Evolutionary conservation across 352 stramenopile genomes (phyloP).

Genomic region (Phytophthora aleatoria): DNA sequence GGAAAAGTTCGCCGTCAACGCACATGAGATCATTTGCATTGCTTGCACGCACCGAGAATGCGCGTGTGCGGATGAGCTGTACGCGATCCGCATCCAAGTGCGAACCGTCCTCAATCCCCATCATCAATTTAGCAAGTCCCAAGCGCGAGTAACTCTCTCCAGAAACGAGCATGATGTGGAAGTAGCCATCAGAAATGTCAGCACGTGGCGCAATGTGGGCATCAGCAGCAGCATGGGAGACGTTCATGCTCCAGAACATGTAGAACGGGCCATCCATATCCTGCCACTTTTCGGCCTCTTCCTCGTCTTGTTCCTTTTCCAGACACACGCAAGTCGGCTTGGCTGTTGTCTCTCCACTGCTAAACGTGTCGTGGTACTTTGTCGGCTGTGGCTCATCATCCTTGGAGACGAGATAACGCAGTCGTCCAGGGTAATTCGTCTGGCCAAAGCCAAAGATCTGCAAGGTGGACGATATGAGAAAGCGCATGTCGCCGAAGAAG

Average conservation of each 20-base stretch:
- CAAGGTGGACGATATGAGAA: constrained; percentile 44
- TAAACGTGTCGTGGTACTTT: constrained; percentile 46
- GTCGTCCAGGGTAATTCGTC: constrained; percentile 42
- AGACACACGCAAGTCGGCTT: constrained; percentile 34
- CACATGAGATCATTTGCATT: constrained; percentile 51
- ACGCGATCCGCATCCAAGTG: constrained; percentile 49
- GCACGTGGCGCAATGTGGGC: constrained; percentile 51
- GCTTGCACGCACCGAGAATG: constrained; percentile 47
- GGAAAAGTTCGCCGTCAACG: constrained; percentile 67
- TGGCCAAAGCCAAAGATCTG: constrained; percentile 50
- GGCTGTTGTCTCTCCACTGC: constrained; percentile 7
- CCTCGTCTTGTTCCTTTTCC: constrained; percentile 16
- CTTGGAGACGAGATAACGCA: constrained; percentile 47
- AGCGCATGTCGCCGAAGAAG: constrained; percentile 60
- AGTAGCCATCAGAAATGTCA: constrained; percentile 60
- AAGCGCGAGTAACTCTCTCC: constrained; percentile 42
- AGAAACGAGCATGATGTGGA: constrained; percentile 60
- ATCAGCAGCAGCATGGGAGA: constrained; percentile 53
- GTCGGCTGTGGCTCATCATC: constrained; percentile 28
- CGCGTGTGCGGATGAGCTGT: constrained; percentile 65
- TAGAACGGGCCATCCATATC: constrained; percentile 54
- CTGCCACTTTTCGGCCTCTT: constrained; percentile 34
- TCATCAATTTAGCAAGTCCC: constrained; percentile 48
- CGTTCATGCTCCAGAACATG: constrained; percentile 71
- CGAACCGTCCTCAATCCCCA: constrained; percentile 56